Percentiles rank a stretch among this genome's conserved stretches.
phyloP scores from a whole-genome alignment of 306 rosid genomes.

The Clitoria ternatea region DNA sequence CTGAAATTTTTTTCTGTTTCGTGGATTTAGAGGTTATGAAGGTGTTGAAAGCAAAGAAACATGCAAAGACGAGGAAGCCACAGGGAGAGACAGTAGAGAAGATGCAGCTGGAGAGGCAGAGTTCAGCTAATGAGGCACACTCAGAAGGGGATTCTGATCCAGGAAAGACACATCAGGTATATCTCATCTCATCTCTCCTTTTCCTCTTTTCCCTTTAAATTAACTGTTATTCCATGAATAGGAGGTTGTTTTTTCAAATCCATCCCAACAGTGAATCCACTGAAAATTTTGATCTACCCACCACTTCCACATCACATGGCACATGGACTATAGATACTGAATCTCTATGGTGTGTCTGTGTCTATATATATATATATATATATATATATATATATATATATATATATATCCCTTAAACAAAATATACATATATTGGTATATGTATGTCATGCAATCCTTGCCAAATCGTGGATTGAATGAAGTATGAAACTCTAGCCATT shows the following conservation, averaged over 20 bases:
- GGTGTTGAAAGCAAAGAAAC: conserved; percentile 83
- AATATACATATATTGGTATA: not conserved
- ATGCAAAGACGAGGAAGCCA: conserved; percentile 66
- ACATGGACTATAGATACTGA: conserved; percentile 10
- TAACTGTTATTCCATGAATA: not conserved
- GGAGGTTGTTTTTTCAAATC: not conserved
- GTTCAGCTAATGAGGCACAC: conserved; percentile 35
- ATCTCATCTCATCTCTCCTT: conserved; percentile 8
- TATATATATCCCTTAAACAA: not conserved
- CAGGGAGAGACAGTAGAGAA: conserved; percentile 39
- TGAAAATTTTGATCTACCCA: conserved; percentile 15
- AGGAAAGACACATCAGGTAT: conserved; percentile 48
- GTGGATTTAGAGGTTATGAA: conserved; percentile 74
- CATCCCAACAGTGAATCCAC: conserved; percentile 5
- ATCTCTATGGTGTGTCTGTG: not conserved
- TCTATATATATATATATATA: not conserved
- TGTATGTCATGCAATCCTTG: not conserved
- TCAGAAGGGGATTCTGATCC: conserved; percentile 30
- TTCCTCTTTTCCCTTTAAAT: conserved; percentile 3
- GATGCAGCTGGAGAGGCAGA: conserved; percentile 20
- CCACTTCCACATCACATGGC: conserved; percentile 19
- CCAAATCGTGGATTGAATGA: not conserved
- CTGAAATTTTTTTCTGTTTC: not conserved
- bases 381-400: not conserved
- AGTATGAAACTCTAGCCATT: not conserved